Evolutionary conservation across 1,284 basidiomycete species (phyloP).

Genomic region (Ustilago trichophora): DNA sequence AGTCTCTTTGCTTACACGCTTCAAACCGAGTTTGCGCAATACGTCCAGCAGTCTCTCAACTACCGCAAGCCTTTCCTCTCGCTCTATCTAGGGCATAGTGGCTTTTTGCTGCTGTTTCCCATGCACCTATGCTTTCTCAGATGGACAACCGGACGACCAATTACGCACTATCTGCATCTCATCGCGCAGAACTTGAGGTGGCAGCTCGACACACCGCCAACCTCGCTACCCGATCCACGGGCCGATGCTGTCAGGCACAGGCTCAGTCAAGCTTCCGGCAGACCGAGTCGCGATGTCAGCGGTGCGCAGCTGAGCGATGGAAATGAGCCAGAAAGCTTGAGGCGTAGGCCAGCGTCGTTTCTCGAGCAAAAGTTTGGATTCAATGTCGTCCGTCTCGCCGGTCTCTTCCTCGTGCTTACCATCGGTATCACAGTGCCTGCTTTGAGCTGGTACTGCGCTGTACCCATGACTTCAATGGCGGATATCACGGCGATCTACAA

Average conservation of each 20-base stretch:
- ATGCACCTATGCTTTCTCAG: constrained; percentile 55
- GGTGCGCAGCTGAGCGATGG: too few relatives aligned
- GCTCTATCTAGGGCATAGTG: constrained; percentile 62
- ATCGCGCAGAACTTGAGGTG: constrained; percentile 57
- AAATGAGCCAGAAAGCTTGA: constrained; percentile 6
- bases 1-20: constrained; percentile 60
- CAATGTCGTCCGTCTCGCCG: constrained; percentile 30
- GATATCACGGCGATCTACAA: constrained; percentile 66
- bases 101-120: constrained; percentile 59
- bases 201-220: constrained; percentile 50
- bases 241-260: constrained; percentile 38
- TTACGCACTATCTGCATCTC: constrained; percentile 51
- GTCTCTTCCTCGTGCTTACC: constrained; percentile 52
- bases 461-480: constrained; percentile 64
- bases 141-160: constrained; percentile 29
- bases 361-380: constrained; percentile 40
- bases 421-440: constrained; percentile 61
- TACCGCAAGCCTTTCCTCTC: constrained; percentile 63
- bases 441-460: constrained; percentile 64
- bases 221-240: constrained; percentile 18
- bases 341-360: constrained; percentile 7
- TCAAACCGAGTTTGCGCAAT: constrained; percentile 65
- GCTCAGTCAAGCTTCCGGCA: constrained; percentile 32
- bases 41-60: constrained; percentile 59
- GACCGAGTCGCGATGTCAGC: too few relatives aligned